Base-by-base conservation (phyloP, 1,284 basidiomycete species). In the Earliella scabrosa region DNA sequence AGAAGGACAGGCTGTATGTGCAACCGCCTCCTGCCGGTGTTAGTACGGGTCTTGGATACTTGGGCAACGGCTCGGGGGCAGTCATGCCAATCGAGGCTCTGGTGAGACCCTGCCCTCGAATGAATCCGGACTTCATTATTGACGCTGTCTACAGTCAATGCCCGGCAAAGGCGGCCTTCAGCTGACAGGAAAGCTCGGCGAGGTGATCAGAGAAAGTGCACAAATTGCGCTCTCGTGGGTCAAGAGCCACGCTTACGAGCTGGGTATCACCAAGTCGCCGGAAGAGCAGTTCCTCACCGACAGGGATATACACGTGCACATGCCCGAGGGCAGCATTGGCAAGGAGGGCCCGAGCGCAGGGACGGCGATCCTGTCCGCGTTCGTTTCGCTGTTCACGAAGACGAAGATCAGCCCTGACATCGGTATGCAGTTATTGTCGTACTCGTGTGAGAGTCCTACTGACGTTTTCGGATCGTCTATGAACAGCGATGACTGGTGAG, bases 271-370 rank as follows among this genome's bases (percentile, higher is more conserved):
- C 4, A 76, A 81, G 63, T 81, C 80, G 2, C 76, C 82, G 10
- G 84, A 84, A 4, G 88, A 91, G 61, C 86, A 89, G 67, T 89
- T 95, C 71, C 75, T 98, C 60, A 87, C 87, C 45, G 90, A 95
- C 68, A 81, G 85, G 38, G 94, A 97, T 67, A 82, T 97, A 16
- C 95, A 97, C 71, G 82, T 97, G 40, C 95, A 97, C 71, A 97
- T 96, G 95, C 95, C 95, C 0, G 95, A 97, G 71, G 97, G 97
- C 5, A 93, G 92, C 56, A 93, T 99, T 59, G 97, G 97, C 46
- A 99, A 99, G 77, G 97, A 99, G 68, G 97, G 97, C 0, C 97
- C 97, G 0, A 95, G 92, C 63, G 97, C 97, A 0, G 97, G 97
- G 45, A 97, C 95, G 2, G 97, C 97, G 0, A 89, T 99, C 44